A percentile compares a stretch with the other conserved stretches of the same genome.
phyloP scores from a whole-genome alignment of 441 rosid species.

The Pelargonium cotyledonis region DNA sequence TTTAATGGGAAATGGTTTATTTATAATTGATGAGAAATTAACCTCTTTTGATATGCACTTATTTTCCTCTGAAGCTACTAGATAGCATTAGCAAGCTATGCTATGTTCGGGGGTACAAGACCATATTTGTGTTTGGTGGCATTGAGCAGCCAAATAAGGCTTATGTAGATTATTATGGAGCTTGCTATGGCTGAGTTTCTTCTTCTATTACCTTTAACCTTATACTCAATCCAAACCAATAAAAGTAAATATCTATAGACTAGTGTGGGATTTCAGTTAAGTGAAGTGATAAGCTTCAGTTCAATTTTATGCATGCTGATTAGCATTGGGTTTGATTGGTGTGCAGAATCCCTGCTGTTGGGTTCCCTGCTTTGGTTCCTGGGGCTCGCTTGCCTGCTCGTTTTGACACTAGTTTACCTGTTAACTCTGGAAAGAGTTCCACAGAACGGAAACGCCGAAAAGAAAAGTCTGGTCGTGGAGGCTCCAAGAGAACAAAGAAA shows the following conservation, averaged over 20 bases:
- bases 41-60: background rate
- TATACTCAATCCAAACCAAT: background rate
- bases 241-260: background rate
- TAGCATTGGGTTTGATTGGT: background rate
- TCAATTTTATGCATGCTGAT: slow-evolving; percentile 1
- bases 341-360: slow-evolving; percentile 49
- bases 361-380: slow-evolving; percentile 91
- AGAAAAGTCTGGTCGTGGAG: slow-evolving; percentile 27
- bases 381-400: slow-evolving; percentile 57
- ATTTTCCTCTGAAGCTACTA: background rate
- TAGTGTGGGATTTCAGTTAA: background rate
- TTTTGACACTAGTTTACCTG: slow-evolving; percentile 21
- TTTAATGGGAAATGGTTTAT: background rate
- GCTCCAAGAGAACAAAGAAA: slow-evolving; percentile 44
- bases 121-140: too few relatives aligned
- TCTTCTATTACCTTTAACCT: background rate
- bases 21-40: background rate
- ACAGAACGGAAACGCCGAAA: slow-evolving; percentile 28
- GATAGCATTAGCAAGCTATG: too few relatives aligned
- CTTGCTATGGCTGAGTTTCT: background rate
- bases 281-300: background rate
- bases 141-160: background rate
- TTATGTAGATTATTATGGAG: background rate
- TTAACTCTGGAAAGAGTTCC: slow-evolving; percentile 22
- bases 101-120: too few relatives aligned